Evolutionary conservation across 129 eudicot species (phyloP).

Genomic region (Arctium lappa): DNA sequence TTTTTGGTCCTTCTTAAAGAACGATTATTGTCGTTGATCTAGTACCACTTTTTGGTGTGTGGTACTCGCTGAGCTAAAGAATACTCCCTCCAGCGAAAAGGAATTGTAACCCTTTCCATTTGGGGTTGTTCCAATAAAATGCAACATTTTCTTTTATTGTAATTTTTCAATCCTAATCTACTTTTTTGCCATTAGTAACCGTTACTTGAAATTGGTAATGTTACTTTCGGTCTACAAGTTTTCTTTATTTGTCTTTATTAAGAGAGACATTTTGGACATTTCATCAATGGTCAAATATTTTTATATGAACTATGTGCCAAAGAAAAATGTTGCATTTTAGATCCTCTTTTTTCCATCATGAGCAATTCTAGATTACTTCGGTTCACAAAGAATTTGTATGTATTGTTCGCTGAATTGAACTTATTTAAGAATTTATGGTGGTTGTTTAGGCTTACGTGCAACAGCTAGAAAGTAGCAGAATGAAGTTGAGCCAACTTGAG

Average conservation of each 20-base stretch:
- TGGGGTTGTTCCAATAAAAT: no score
- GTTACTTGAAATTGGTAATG: neutral
- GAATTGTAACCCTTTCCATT: no score
- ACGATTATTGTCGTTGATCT: neutral
- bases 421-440: neutral
- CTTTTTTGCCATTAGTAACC: neutral
- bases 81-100: no score
- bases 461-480: conserved; percentile 88
- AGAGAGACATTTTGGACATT: conserved; percentile 4
- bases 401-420: neutral
- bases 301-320: neutral
- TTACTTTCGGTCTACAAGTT: neutral
- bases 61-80: no score
- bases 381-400: neutral
- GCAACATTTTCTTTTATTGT: no score
- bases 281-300: neutral
- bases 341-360: neutral
- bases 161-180: neutral
- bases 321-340: neutral
- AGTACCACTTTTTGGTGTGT: no score
- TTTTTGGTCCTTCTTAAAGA: neutral
- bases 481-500: conserved; percentile 90
- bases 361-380: neutral
- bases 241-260: neutral
- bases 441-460: conserved; percentile 77